Conservation (phyloP, 768 basidiomycete genomes). For the Ramaria sp. region DNA sequence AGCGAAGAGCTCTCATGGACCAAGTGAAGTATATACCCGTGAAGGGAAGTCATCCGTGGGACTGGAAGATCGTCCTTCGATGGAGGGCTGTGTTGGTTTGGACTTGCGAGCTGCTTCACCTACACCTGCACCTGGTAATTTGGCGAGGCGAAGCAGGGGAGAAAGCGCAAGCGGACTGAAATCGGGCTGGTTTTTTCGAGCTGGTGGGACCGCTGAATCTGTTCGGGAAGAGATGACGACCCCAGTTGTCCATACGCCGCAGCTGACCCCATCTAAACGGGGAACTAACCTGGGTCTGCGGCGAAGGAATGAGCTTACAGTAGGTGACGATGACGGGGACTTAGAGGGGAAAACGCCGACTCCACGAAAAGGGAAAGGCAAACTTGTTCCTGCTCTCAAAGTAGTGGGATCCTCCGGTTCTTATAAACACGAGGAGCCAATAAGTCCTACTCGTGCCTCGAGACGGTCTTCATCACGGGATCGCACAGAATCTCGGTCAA, state of each 20-base stretch:
- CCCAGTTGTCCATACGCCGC: conserved; percentile 19
- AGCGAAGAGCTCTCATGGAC: background rate
- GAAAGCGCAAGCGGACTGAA: conserved; percentile 4
- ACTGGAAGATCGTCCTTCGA: background rate
- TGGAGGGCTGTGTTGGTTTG: background rate
- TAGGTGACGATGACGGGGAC: background rate
- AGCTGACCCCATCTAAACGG: conserved; percentile 21
- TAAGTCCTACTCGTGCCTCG: background rate
- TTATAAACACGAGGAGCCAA: background rate
- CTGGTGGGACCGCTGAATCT: conserved; percentile 16
- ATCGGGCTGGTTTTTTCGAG: conserved; percentile 14
- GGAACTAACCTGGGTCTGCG: conserved; percentile 10
- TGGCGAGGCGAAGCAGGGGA: background rate
- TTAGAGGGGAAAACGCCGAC: background rate
- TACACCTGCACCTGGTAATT: background rate
- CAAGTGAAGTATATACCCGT: background rate
- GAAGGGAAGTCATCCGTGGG: background rate
- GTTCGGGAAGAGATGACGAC: conserved; percentile 14
- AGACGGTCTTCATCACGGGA: background rate
- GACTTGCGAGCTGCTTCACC: background rate
- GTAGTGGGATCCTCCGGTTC: background rate
- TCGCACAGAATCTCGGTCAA: background rate
- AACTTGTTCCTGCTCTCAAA: conserved; percentile 1
- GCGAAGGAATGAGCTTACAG: background rate
- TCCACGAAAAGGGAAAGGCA: background rate